Conservation (phyloP, 176 grass and related monocot genomes). For the Phoenix dactylifera region DNA sequence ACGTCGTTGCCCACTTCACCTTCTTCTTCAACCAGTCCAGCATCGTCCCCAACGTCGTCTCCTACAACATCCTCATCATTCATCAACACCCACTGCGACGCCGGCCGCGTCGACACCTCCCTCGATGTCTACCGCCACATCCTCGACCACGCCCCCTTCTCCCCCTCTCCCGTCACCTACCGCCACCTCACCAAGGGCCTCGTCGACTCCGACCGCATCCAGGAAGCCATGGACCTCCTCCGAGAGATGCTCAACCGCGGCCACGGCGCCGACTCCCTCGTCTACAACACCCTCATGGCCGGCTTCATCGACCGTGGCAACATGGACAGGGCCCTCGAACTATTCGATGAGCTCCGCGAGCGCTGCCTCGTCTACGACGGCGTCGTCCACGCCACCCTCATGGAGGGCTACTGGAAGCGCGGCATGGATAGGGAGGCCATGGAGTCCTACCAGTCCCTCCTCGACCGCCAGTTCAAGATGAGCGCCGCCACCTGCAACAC, state of each 20-base stretch:
- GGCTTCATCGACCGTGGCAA: slow-evolving; percentile 35
- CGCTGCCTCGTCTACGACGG: slow-evolving; percentile 53
- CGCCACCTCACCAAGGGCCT: slow-evolving; percentile 53
- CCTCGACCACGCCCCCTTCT: slow-evolving; percentile 28
- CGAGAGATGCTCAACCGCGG: slow-evolving; percentile 40
- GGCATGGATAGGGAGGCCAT: slow-evolving; percentile 46
- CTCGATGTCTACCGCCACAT: slow-evolving; percentile 37
- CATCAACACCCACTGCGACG: slow-evolving; percentile 37
- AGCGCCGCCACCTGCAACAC: slow-evolving; percentile 41
- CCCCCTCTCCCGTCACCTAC: slow-evolving; percentile 35
- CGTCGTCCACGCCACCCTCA: slow-evolving; percentile 42
- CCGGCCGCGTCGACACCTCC: slow-evolving; percentile 24
- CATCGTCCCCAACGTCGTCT: slow-evolving; percentile 50
- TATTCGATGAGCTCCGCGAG: slow-evolving; percentile 50
- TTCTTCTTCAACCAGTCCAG: slow-evolving; percentile 38
- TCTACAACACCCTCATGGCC: slow-evolving; percentile 50
- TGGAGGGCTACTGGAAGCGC: slow-evolving; percentile 48
- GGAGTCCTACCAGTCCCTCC: slow-evolving; percentile 46
- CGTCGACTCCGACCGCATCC: slow-evolving; percentile 30
- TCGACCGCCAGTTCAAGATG: slow-evolving; percentile 48
- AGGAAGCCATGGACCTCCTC: slow-evolving; percentile 35
- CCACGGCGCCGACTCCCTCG: slow-evolving; percentile 43
- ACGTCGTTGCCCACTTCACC: slow-evolving; percentile 26
- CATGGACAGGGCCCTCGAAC: slow-evolving; percentile 38
- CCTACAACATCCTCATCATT: slow-evolving; percentile 59